Conservation (phyloP, 805 yeast species). For the Candida berthetii region DNA sequence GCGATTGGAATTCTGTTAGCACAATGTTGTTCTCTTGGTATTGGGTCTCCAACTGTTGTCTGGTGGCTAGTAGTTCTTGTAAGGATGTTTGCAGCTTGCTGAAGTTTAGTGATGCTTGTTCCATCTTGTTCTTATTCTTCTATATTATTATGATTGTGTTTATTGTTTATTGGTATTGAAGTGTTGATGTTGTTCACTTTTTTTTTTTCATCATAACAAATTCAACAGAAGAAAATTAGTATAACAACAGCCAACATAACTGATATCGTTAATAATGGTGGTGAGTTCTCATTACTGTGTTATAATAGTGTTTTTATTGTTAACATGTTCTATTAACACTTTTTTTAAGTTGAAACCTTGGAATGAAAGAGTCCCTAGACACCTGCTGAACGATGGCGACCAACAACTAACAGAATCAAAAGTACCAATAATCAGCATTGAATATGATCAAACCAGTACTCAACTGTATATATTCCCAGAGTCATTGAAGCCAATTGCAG, state of each 20-base stretch:
- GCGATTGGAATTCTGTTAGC: slow-evolving; percentile 62
- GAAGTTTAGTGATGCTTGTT: slow-evolving; percentile 37
- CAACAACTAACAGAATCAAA: no score
- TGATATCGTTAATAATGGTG: no score
- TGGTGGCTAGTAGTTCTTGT: slow-evolving; percentile 53
- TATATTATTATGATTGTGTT: neutral
- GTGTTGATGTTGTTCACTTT: neutral
- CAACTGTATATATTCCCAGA: neutral
- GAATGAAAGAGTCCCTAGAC: slow-evolving; percentile 43
- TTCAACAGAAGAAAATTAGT: neutral
- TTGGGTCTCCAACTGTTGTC: slow-evolving; percentile 91
- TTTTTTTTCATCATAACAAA: neutral
- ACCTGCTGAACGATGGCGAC: slow-evolving; percentile 38
- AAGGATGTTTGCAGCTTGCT: slow-evolving; percentile 38
- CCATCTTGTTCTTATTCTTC: slow-evolving; percentile 27
- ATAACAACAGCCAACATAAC: neutral
- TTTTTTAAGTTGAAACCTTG: slow-evolving; percentile 41
- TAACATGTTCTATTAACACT: no score
- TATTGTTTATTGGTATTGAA: no score
- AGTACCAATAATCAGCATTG: no score
- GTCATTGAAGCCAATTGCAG: neutral
- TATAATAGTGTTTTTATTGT: no score
- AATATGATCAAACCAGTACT: no score
- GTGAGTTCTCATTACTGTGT: no score
- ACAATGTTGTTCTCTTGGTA: slow-evolving; percentile 91